Evolutionary conservation across 768 basidiomycete species (phyloP).

Genomic region (Russula abietina): DNA sequence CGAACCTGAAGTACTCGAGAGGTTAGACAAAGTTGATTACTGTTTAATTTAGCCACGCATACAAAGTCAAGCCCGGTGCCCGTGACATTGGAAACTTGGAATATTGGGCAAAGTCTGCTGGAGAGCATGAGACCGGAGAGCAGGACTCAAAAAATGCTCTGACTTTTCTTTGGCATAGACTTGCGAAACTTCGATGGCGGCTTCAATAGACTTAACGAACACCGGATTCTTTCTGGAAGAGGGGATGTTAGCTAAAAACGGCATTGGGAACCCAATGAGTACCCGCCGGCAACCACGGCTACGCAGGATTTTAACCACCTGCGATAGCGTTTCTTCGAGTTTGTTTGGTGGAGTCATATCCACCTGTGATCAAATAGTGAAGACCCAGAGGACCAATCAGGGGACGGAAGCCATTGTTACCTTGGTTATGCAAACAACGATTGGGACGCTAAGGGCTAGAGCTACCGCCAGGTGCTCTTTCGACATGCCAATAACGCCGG

Average conservation of each 20-base stretch:
- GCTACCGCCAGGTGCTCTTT: slow-evolving; percentile 97
- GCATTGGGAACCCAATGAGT: background rate
- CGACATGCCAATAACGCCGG: slow-evolving; percentile 85
- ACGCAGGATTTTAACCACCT: slow-evolving; percentile 85
- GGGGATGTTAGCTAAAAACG: slow-evolving; percentile 1
- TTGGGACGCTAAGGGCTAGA: slow-evolving; percentile 86
- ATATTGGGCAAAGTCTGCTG: slow-evolving; percentile 78
- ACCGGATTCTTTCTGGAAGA: slow-evolving; percentile 65
- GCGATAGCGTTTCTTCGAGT: slow-evolving; percentile 84
- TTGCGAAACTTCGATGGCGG: slow-evolving; percentile 71
- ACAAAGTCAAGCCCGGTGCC: slow-evolving; percentile 85
- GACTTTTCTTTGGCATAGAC: slow-evolving; percentile 71
- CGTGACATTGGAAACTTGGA: slow-evolving; percentile 90
- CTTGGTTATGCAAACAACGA: slow-evolving; percentile 93
- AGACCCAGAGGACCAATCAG: background rate
- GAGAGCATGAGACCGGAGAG: background rate
- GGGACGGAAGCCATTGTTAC: slow-evolving; percentile 34
- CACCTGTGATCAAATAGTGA: slow-evolving; percentile 43
- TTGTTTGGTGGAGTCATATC: slow-evolving; percentile 97
- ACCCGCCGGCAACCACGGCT: slow-evolving; percentile 87
- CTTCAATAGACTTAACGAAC: slow-evolving; percentile 76
- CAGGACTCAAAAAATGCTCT: slow-evolving; percentile 20
- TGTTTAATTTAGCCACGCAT: slow-evolving; percentile 23
- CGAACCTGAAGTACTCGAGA: slow-evolving; percentile 48
- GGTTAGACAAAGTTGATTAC: background rate